A percentile compares a stretch with the other conserved stretches of the same genome.
Conservation (phyloP, 2,329 filamentous ascomycete genomes). For the Mycosphaerella sp. region DNA sequence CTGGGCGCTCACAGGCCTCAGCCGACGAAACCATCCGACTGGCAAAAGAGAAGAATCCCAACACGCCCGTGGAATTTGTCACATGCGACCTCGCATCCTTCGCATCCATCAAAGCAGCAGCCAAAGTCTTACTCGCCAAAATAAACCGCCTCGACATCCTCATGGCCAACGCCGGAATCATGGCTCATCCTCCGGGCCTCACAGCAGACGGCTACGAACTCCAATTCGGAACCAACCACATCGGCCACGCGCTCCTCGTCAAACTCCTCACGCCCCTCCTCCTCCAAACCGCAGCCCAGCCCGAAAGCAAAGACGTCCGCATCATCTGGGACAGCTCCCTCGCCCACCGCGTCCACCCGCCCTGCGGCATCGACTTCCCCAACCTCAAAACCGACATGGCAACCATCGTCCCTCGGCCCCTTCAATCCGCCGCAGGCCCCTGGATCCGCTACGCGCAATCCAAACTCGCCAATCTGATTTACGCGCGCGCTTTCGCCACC, state of each 20-base stretch:
- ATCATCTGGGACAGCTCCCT: constrained; percentile 30
- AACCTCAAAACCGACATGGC: constrained; percentile 28
- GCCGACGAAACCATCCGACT: constrained; percentile 43
- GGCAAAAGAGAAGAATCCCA: constrained; percentile 30
- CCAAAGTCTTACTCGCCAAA: constrained; percentile 18
- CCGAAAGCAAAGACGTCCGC: constrained; percentile 24
- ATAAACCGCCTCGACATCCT: constrained; percentile 24
- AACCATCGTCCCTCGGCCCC: constrained; percentile 7
- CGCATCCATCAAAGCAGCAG: constrained; percentile 21
- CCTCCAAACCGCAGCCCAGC: constrained; percentile 21
- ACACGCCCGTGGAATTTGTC: constrained; percentile 38
- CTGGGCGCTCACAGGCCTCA: constrained; percentile 42
- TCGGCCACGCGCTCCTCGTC: constrained; percentile 33
- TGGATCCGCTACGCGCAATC: constrained; percentile 43
- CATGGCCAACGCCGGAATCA: constrained; percentile 23
- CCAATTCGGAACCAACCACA: constrained; percentile 34
- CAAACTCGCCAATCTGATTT: constrained; percentile 49
- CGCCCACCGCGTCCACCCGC: constrained; percentile 21
- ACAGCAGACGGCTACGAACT: constrained; percentile 33
- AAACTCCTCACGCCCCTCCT: constrained; percentile 29
- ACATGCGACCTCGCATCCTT: constrained; percentile 28
- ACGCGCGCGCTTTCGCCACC: constrained; percentile 38
- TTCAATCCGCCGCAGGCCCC: constrained; percentile 5
- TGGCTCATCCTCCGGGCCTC: constrained; percentile 22
- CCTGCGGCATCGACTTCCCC: constrained; percentile 24